A percentile compares a stretch with the other conserved stretches of the same genome.
Conservation (phyloP, 305 asterid species). For the Rubia occidens region DNA sequence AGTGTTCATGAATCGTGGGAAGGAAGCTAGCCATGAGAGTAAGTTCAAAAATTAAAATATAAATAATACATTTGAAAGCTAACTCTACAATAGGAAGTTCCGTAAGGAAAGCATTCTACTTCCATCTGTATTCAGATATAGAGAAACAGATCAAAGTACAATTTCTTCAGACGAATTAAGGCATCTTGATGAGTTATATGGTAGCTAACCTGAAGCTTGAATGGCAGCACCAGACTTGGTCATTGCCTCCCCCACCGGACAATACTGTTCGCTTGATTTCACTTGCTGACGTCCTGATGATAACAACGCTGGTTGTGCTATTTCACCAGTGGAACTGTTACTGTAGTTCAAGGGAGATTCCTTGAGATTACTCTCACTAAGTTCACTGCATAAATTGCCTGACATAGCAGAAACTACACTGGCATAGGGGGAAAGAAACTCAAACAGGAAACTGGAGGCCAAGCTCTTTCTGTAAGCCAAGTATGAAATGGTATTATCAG, state of each 20-base stretch:
- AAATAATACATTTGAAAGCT: neutral
- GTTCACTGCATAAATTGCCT: constrained; percentile 19
- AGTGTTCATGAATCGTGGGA: neutral
- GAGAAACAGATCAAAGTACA: neutral
- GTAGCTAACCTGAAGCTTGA: constrained; percentile 73
- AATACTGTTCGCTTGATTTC: constrained; percentile 38
- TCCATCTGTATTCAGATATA: neutral
- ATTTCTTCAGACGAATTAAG: neutral
- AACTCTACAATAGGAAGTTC: neutral
- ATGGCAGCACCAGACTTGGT: constrained; percentile 57
- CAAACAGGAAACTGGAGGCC: constrained; percentile 57
- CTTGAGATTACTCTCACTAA: constrained; percentile 16
- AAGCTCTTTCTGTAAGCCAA: constrained; percentile 65
- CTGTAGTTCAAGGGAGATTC: constrained; percentile 16
- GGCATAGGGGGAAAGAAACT: constrained; percentile 45
- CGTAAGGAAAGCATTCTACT: neutral
- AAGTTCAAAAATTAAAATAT: neutral
- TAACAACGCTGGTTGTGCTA: constrained; percentile 26
- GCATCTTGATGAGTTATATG: constrained; percentile 4
- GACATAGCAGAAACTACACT: constrained; percentile 18
- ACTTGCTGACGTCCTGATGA: constrained; percentile 61
- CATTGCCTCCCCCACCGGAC: constrained; percentile 80
- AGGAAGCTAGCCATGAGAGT: neutral
- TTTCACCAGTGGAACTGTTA: constrained; percentile 16
- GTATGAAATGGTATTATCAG: constrained; percentile 55